Percentiles rank a stretch among this genome's conserved stretches.
These are phyloP conservation scores for Alternaria dauci DNA, from an alignment of 2,329 filamentous ascomycete genomes.

Conservation along the genomic window DNA sequence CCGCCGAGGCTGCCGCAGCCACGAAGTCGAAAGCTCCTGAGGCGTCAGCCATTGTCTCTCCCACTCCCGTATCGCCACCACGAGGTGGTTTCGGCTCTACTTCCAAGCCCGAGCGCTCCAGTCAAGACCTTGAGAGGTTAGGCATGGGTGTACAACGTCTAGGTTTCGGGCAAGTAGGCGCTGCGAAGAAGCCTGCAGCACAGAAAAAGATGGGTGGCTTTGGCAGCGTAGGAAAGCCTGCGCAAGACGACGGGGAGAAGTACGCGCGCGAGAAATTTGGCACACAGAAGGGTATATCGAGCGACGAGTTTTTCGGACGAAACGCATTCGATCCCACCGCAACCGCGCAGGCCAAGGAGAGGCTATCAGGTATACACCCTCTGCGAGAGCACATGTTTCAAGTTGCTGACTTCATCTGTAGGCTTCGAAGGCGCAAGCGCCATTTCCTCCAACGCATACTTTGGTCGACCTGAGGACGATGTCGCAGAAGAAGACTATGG, in stretches of 20 bases:
- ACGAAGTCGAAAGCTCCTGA: constrained; percentile 56
- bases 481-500: constrained; percentile 77
- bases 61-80: constrained; percentile 76
- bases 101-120: constrained; percentile 61
- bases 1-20: constrained; percentile 48
- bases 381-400: background rate
- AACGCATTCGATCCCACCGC: constrained; percentile 81
- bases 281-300: constrained; percentile 92
- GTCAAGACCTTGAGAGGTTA: constrained; percentile 83
- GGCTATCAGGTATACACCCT: constrained; percentile 66
- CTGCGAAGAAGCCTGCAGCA: constrained; percentile 61
- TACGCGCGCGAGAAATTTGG: constrained; percentile 92
- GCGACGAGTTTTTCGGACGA: constrained; percentile 97
- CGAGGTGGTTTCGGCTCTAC: constrained; percentile 70
- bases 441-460: constrained; percentile 98
- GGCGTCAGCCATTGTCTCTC: constrained; percentile 71
- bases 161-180: constrained; percentile 86
- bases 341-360: constrained; percentile 84
- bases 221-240: constrained; percentile 80
- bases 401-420: constrained; percentile 18
- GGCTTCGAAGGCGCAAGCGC: constrained; percentile 91
- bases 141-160: constrained; percentile 88
- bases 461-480: constrained; percentile 90
- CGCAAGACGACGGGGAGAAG: constrained; percentile 75
- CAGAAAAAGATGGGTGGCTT: constrained; percentile 88